Base-by-base conservation (phyloP, 805 yeast species). In the Saccharomycopsis lassenensis region DNA sequence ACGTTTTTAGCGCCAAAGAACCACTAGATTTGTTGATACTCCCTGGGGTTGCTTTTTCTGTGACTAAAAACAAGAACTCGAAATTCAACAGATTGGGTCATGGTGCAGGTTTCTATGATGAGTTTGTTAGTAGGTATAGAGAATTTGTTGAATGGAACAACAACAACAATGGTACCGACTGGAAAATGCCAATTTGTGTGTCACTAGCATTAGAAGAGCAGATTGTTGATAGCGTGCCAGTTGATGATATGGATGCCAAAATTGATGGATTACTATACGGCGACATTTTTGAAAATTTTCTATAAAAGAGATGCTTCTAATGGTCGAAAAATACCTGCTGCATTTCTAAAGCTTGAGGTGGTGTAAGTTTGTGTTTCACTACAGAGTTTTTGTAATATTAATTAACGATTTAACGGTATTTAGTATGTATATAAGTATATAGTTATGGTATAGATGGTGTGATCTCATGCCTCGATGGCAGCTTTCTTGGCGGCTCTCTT, bases 71-170 rank as follows among this genome's bases (percentile, higher is more conserved):
- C 24, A 19, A 4, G 40, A 40, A 1, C 56, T 62, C 12, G 39
- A 46, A 22, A 20, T 8, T 74, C 16, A 54, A 61, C 8, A 54
- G 98, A 36, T 52, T 89, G 36, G 98, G 98, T 1, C 94, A 85
- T 52, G 98, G 98, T 1, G 89, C 77, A 4, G 98, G 96, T 0
- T 86, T 72, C 54, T 89, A 91, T 54, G 98, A 89, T 53, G 84
- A 78, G 48, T 81, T 64, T 48, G 65, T 81, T 28, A 58, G 63
- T 31, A 57, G 79, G 34, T 74, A 74, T 46, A 17, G 43, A 7
- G 39, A 46, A 14, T 39, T 24, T 30, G 20, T 23, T 10, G 22
- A 26, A 5, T 16, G 25, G 3, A 52, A 56, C 39, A 12, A 31
- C 10, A 4, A 46, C 56, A 19, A 50, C 52, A 3, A 26, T 46